phyloP scores from a whole-genome alignment of 2,329 filamentous ascomycete genomes.

The Fulvia fulva region DNA sequence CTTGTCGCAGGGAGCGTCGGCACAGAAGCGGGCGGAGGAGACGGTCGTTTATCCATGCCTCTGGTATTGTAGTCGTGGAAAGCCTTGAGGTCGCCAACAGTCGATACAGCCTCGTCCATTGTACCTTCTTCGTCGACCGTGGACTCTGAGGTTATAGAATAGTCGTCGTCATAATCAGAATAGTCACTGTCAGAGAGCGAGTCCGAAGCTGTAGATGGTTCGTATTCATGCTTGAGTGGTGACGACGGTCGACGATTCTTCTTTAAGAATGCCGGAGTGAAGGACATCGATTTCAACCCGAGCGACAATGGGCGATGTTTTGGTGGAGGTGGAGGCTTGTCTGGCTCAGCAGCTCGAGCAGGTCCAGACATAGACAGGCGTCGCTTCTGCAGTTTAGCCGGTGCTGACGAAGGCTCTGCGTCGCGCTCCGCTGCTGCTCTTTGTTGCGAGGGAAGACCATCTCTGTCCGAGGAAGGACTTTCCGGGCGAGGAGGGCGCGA shows the following conservation, averaged over 20 bases:
- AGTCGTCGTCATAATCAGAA: conserved; percentile 48
- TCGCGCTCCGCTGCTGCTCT: conserved; percentile 10
- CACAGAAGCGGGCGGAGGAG: conserved; percentile 22
- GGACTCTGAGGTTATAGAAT: conserved; percentile 45
- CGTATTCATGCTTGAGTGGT: conserved; percentile 94
- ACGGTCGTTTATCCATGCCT: conserved; percentile 30
- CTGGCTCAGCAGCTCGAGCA: not conserved
- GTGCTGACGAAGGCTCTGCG: conserved; percentile 30
- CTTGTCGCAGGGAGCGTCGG: conserved; percentile 16
- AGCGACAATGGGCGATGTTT: conserved; percentile 22
- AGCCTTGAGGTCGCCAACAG: conserved; percentile 34
- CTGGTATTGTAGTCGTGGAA: conserved; percentile 30
- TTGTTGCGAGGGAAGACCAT: conserved; percentile 19
- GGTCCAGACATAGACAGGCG: conserved; percentile 8
- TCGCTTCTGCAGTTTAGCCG: conserved; percentile 34
- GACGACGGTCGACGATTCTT: conserved; percentile 75
- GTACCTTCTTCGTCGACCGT: conserved; percentile 46
- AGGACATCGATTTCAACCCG: conserved; percentile 27
- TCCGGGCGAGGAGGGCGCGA: conserved; percentile 34
- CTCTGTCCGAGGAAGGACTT: conserved; percentile 26
- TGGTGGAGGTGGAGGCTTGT: conserved; percentile 32
- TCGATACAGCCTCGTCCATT: conserved; percentile 23
- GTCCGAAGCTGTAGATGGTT: conserved; percentile 71
- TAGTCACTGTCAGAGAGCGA: conserved; percentile 57
- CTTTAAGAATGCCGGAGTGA: conserved; percentile 36